These are phyloP conservation scores for Hypoxylon sp. DNA, from an alignment of 2,329 filamentous ascomycete species.

Conservation along the genomic window DNA sequence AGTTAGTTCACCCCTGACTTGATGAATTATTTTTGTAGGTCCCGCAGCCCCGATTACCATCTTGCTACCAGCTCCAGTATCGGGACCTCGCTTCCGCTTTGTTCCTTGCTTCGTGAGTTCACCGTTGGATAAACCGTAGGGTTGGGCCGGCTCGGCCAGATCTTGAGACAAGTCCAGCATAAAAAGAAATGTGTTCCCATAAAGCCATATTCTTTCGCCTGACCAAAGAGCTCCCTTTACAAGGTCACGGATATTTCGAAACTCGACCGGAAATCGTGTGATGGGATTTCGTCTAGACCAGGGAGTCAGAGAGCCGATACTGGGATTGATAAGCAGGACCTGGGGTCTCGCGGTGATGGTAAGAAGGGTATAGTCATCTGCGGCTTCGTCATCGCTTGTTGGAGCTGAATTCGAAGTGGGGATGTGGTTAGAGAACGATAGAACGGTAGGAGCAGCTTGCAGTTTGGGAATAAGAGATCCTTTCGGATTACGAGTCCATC, in stretches of 20 bases:
- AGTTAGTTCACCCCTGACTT: constrained; percentile 35
- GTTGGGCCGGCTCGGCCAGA: constrained; percentile 61
- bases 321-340: constrained; percentile 82
- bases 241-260: constrained; percentile 80
- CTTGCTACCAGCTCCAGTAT: constrained; percentile 66
- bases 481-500: constrained; percentile 82
- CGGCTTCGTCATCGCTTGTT: constrained; percentile 45
- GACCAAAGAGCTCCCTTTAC: constrained; percentile 91
- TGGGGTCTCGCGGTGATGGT: constrained; percentile 70
- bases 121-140: constrained; percentile 48
- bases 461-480: constrained; percentile 78
- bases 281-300: constrained; percentile 90
- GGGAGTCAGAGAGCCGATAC: constrained; percentile 80
- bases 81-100: constrained; percentile 68
- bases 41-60: constrained; percentile 60
- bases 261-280: constrained; percentile 79
- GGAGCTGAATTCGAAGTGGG: constrained; percentile 52
- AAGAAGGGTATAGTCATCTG: constrained; percentile 65
- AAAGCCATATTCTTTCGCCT: constrained; percentile 83
- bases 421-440: constrained; percentile 74
- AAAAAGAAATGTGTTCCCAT: constrained; percentile 86
- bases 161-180: constrained; percentile 90
- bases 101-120: constrained; percentile 53
- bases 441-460: constrained; percentile 71
- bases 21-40: constrained; percentile 49